Evolutionary conservation across 2,329 filamentous ascomycete genomes (phyloP).

Genomic region (Zasmidium citrigriseum): DNA sequence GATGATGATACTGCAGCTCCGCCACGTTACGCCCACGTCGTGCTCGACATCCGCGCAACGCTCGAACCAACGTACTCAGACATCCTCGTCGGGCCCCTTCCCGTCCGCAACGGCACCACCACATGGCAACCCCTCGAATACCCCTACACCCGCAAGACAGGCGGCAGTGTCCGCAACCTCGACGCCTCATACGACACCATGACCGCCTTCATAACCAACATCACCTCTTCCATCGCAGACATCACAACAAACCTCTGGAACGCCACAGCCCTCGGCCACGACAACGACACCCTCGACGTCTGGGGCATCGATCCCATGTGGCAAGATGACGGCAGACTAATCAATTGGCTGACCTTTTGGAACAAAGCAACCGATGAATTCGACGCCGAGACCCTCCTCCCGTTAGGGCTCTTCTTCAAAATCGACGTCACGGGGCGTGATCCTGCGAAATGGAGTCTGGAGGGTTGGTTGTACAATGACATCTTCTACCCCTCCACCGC

Average conservation of each 20-base stretch:
- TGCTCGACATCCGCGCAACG: conserved; percentile 44
- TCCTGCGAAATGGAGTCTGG: conserved; percentile 52
- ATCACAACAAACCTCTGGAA: conserved; percentile 49
- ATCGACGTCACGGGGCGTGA: conserved; percentile 54
- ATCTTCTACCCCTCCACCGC: conserved; percentile 55
- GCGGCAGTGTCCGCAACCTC: conserved; percentile 44
- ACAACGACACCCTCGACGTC: conserved; percentile 45
- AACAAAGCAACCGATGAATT: conserved; percentile 41
- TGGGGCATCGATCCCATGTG: conserved; percentile 46
- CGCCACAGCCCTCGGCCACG: conserved; percentile 39
- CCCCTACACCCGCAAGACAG: conserved; percentile 42
- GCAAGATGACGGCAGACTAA: conserved; percentile 39
- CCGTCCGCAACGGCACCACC: conserved; percentile 43
- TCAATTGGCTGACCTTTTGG: conserved; percentile 53
- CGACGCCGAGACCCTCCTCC: conserved; percentile 47
- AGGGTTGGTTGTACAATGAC: conserved; percentile 58
- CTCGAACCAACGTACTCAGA: conserved; percentile 41
- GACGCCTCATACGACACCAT: conserved; percentile 38
- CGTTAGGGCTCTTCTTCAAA: conserved; percentile 46
- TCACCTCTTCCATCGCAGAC: conserved; percentile 32
- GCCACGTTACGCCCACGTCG: conserved; percentile 46
- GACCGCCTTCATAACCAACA: conserved; percentile 39
- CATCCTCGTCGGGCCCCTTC: conserved; percentile 53
- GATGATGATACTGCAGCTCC: conserved; percentile 42
- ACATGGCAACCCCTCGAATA: conserved; percentile 45